These are phyloP conservation scores for Kingdonia uniflora DNA, from an alignment of 164 flowering plant genomes.

Conservation along the genomic window DNA sequence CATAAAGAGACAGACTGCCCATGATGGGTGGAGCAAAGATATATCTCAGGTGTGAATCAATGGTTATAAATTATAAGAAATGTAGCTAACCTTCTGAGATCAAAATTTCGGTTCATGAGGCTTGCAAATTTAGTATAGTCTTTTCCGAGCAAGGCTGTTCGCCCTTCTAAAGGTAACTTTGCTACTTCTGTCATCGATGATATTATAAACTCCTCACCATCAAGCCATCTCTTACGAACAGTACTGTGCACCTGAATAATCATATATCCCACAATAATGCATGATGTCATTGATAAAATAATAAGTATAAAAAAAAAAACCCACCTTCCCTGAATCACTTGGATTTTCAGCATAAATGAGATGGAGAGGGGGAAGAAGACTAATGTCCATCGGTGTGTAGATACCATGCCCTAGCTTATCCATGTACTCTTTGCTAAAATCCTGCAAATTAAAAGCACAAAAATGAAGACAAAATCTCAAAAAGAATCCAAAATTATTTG, in stretches of 20 bases:
- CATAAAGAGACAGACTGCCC: too few species aligned
- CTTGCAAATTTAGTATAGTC: constrained; percentile 50
- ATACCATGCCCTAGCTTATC: constrained; percentile 76
- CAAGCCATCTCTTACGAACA: constrained; percentile 88
- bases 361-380: constrained; percentile 76
- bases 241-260: constrained; percentile 74
- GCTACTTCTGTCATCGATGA: constrained; percentile 81
- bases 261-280: background rate
- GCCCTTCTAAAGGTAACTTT: constrained; percentile 58
- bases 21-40: too few species aligned
- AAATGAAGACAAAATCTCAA: background rate
- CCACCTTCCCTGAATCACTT: constrained; percentile 97
- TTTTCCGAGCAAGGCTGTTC: constrained; percentile 44
- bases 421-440: constrained; percentile 68
- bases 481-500: background rate
- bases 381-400: constrained; percentile 64
- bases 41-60: too few species aligned
- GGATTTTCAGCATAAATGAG: constrained; percentile 96
- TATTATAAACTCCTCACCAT: constrained; percentile 71
- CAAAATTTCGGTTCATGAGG: constrained; percentile 87
- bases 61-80: background rate
- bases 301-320: constrained; percentile 6
- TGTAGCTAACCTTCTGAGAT: constrained; percentile 63
- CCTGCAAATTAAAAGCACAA: constrained; percentile 30
- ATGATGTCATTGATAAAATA: background rate